Percentiles rank a stretch among this genome's conserved stretches.
These are phyloP conservation scores for Entomortierella chlamydospora DNA, from an alignment of 192 early-diverging fungal genomes.

Conservation along the genomic window DNA sequence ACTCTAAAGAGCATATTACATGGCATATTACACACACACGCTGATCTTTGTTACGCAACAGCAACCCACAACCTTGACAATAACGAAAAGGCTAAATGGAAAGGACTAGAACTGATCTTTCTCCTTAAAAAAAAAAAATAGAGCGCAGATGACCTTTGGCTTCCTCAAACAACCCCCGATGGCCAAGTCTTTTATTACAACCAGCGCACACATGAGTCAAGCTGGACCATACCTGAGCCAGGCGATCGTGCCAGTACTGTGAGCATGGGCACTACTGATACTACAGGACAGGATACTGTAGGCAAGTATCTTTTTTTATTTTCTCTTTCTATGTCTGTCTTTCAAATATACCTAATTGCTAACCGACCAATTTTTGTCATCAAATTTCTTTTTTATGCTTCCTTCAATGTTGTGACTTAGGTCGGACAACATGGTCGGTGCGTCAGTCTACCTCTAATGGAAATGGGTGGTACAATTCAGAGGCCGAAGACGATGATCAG, in stretches of 20 bases:
- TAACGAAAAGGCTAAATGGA: no score
- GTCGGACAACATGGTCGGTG: conserved; percentile 45
- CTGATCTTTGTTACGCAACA: no score
- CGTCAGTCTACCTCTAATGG: conserved; percentile 50
- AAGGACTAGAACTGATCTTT: no score
- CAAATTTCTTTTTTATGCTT: no score
- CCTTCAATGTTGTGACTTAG: no score
- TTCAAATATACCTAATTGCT: not conserved
- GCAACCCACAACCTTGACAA: no score
- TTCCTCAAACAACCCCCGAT: conserved; percentile 60
- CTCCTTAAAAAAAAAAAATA: not conserved
- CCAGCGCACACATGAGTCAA: conserved; percentile 55
- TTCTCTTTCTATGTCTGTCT: not conserved
- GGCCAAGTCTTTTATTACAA: conserved; percentile 63
- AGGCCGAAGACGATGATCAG: conserved; percentile 48
- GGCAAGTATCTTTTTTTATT: conserved; percentile 17
- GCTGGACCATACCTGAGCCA: conserved; percentile 56
- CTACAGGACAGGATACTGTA: conserved; percentile 25
- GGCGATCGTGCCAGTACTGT: conserved; percentile 39
- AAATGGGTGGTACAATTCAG: conserved; percentile 54
- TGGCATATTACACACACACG: no score
- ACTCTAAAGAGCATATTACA: not conserved
- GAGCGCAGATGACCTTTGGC: conserved; percentile 56
- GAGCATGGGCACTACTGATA: conserved; percentile 29
- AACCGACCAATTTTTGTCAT: no score